These are phyloP conservation scores for Coprinopsis strossmayeri DNA, from an alignment of 768 basidiomycete genomes.

Conservation along the genomic window DNA sequence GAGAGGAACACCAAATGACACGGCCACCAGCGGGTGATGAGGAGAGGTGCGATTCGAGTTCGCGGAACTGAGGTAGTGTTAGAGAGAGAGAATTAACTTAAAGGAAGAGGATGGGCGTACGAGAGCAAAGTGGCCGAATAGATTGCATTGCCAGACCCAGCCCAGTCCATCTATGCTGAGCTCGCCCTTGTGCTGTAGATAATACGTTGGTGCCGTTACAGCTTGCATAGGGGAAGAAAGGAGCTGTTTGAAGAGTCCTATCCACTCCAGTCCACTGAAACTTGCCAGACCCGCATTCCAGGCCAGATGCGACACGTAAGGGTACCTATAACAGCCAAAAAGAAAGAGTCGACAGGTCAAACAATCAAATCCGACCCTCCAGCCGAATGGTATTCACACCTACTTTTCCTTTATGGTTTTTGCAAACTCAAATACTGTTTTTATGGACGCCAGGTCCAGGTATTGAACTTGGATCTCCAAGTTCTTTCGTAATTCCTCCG, in stretches of 20 bases:
- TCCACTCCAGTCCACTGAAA: conserved; percentile 50
- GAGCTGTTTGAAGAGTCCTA: conserved; percentile 39
- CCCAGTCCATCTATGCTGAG: conserved; percentile 66
- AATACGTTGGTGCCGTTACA: conserved; percentile 49
- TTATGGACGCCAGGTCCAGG: conserved; percentile 59
- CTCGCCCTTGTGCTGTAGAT: conserved; percentile 52
- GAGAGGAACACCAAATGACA: conserved; percentile 76
- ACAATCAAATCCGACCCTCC: neutral
- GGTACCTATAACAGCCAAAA: conserved; percentile 41
- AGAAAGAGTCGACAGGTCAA: neutral
- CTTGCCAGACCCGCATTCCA: conserved; percentile 73
- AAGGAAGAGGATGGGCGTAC: conserved; percentile 21
- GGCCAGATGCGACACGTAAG: conserved; percentile 75
- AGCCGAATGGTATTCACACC: conserved; percentile 14
- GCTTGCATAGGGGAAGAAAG: conserved; percentile 34
- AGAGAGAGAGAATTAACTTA: neutral
- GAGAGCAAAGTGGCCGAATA: conserved; percentile 75
- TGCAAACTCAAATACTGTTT: conserved; percentile 57
- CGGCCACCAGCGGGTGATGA: conserved; percentile 45
- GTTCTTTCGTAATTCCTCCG: conserved; percentile 50
- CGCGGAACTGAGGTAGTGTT: conserved; percentile 44
- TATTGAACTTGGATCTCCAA: conserved; percentile 52
- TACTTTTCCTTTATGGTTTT: conserved; percentile 49
- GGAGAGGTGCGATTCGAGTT: conserved; percentile 46
- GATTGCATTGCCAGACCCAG: conserved; percentile 79